Percentiles rank a stretch among this genome's conserved stretches.
Conservation (phyloP, 495 filamentous ascomycete genomes). For the Antarctomyces pellizariae region DNA sequence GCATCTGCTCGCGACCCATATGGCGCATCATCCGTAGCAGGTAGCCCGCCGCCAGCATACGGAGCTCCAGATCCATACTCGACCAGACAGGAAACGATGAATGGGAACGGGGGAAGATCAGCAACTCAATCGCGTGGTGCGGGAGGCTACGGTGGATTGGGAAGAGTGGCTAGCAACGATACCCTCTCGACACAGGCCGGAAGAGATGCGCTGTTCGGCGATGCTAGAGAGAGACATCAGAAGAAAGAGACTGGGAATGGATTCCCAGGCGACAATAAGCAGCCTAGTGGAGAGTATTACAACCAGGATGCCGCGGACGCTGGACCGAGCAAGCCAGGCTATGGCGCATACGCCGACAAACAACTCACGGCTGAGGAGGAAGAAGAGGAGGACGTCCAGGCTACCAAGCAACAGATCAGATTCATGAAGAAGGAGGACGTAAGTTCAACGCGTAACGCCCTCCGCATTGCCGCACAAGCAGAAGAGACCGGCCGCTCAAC, state of each 20-base stretch:
- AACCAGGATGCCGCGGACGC: conserved; percentile 17
- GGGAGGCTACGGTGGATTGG: conserved; percentile 56
- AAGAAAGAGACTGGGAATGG: conserved; percentile 13
- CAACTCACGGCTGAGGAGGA: conserved; percentile 50
- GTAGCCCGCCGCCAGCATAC: conserved; percentile 10
- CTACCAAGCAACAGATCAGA: conserved; percentile 49
- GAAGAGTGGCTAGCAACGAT: conserved; percentile 28
- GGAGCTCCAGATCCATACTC: too few relatives aligned
- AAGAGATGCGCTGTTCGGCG: conserved; percentile 40
- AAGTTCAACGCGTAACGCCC: conserved; percentile 41
- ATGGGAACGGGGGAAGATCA: conserved; percentile 38
- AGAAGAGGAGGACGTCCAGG: conserved; percentile 42
- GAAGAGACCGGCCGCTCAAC: conserved; percentile 49
- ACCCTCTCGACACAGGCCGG: conserved; percentile 25
- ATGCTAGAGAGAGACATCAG: conserved; percentile 30
- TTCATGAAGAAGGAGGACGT: conserved; percentile 57
- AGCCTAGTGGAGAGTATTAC: conserved; percentile 7
- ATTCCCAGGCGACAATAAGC: conserved; percentile 8
- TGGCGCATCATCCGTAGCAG: conserved; percentile 19
- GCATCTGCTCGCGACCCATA: too few relatives aligned
- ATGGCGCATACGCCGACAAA: conserved; percentile 38
- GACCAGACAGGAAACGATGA: too few relatives aligned
- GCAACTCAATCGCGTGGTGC: too few relatives aligned
- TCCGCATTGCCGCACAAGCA: conserved; percentile 39
- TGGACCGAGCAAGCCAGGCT: conserved; percentile 18